Evolutionary conservation across 371 early-diverging fungal genomes (phyloP).

Genomic region (Mortierella sp.): DNA sequence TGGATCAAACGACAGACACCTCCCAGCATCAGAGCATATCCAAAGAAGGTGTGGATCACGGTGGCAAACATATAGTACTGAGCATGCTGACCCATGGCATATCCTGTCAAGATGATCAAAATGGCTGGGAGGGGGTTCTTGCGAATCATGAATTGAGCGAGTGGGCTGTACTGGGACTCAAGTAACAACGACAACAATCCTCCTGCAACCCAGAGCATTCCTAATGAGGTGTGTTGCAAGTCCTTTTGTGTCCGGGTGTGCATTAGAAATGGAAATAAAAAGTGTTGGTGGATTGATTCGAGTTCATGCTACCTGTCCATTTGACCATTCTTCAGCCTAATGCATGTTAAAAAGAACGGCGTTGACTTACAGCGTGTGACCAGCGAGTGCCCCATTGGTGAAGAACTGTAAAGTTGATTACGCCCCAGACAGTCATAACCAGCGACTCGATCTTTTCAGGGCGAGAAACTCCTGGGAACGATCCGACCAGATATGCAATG

Average conservation of each 20-base stretch:
- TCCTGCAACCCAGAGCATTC: constrained; percentile 50
- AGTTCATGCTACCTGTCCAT: background rate
- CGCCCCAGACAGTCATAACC: constrained; percentile 55
- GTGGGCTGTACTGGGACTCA: constrained; percentile 45
- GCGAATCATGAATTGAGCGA: constrained; percentile 36
- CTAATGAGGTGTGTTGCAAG: constrained; percentile 53
- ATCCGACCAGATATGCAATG: constrained; percentile 48
- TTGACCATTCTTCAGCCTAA: background rate
- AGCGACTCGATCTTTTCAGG: constrained; percentile 52
- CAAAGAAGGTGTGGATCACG: constrained; percentile 48
- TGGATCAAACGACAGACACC: constrained; percentile 47
- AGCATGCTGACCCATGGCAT: constrained; percentile 51
- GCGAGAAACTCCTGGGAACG: constrained; percentile 46
- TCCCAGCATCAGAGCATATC: constrained; percentile 48
- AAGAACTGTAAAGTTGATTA: constrained; percentile 56
- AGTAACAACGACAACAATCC: constrained; percentile 39
- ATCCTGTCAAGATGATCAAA: constrained; percentile 49
- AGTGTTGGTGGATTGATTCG: background rate
- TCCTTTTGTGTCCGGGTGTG: constrained; percentile 20
- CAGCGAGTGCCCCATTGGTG: constrained; percentile 58
- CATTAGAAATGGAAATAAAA: background rate
- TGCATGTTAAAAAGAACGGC: background rate
- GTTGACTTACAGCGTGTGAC: constrained; percentile 48
- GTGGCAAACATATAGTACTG: constrained; percentile 55
- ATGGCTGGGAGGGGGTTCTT: constrained; percentile 52